Evolutionary conservation across 192 early-diverging fungal species (phyloP), one percentile per base, ranked within the genome.

Genomic region (Linnemannia elongata): DNA sequence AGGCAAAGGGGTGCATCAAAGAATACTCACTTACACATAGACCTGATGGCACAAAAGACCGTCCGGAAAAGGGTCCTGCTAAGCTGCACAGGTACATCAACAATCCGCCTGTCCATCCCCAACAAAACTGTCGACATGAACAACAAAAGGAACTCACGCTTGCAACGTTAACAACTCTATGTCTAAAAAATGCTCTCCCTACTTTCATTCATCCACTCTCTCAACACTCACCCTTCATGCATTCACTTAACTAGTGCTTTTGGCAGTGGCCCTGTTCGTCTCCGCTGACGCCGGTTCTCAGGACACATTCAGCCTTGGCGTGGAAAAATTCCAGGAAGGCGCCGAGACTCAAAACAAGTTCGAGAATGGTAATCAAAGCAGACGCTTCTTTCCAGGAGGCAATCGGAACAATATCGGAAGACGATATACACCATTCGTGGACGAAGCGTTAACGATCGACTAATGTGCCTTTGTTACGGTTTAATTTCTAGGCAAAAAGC

Each of bases 71-170:
- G 75, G 68, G 79, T 49, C 69, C 54, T 86, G 9, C 60, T 86
- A n/a, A 75, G 78, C 42, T 86, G 78, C 60, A 86, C 83, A 77
- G 69, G 83, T 80, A 86, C 66, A 52, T 2, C 27, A 66, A 33
- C 44, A 45, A 45, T 6, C 38, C 57, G 24, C 57, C n/a, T 6
- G 6, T 3, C 42, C 22, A 47, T 18, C 49, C 49, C 12, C 72
- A 33, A 33, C 39, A 74, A 22, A 74, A 47, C 13, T 49, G 49
- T 38, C 20, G 54, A 20, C 45, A 49, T 36, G 24, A 49, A 49
- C 9, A 20, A n/a, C 24, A 47, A 27, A 2, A n/a, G 72, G 22
- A 74, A 33, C 33, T 35, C 33, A 36, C 12, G 13, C 74, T 33
- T 1, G 22, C 10, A 20, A 22, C 13, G 3, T 41, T 17, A 30